Percentiles rank a stretch among this genome's conserved stretches.
phyloP scores from a whole-genome alignment of 805 yeast genomes.

The Kodamaea leandrae region DNA sequence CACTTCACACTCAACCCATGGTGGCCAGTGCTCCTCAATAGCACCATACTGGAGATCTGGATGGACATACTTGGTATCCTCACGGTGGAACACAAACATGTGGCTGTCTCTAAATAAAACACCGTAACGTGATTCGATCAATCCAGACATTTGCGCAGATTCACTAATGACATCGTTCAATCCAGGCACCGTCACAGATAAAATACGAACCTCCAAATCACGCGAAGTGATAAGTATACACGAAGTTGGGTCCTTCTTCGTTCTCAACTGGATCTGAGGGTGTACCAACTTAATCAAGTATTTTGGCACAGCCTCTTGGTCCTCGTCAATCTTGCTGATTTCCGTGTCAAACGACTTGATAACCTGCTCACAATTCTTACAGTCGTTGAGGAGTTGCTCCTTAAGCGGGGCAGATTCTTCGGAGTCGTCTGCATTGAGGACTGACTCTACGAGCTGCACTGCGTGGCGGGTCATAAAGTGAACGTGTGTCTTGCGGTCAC shows the following conservation, averaged over 20 bases:
- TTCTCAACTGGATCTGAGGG: slow-evolving; percentile 75
- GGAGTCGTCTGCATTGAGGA: slow-evolving; percentile 21
- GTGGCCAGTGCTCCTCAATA: slow-evolving; percentile 64
- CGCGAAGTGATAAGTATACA: slow-evolving; percentile 54
- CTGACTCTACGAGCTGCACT: slow-evolving; percentile 46
- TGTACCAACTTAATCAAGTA: slow-evolving; percentile 66
- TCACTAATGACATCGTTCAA: slow-evolving; percentile 35
- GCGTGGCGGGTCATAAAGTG: slow-evolving; percentile 51
- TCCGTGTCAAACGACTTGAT: slow-evolving; percentile 52
- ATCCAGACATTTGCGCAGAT: slow-evolving; percentile 31
- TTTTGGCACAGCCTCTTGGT: slow-evolving; percentile 50
- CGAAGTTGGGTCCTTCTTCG: slow-evolving; percentile 44
- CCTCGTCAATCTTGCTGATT: slow-evolving; percentile 39
- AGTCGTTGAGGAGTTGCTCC: slow-evolving; percentile 15
- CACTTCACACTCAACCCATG: slow-evolving; percentile 78
- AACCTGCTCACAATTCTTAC: slow-evolving; percentile 29
- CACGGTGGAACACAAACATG: slow-evolving; percentile 48
- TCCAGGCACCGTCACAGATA: slow-evolving; percentile 43
- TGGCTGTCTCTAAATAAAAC: slow-evolving; percentile 55
- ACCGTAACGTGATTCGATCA: slow-evolving; percentile 58
- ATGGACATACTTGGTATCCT: slow-evolving; percentile 20
- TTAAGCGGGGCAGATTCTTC: slow-evolving; percentile 17
- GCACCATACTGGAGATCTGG: slow-evolving; percentile 15
- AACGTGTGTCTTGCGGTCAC: slow-evolving; percentile 41
- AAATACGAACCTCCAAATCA: slow-evolving; percentile 56